Percentiles rank a stretch among this genome's conserved stretches.
These are phyloP conservation scores for Puccinia horiana DNA, from an alignment of 1,284 basidiomycete genomes.

Conservation along the genomic window DNA sequence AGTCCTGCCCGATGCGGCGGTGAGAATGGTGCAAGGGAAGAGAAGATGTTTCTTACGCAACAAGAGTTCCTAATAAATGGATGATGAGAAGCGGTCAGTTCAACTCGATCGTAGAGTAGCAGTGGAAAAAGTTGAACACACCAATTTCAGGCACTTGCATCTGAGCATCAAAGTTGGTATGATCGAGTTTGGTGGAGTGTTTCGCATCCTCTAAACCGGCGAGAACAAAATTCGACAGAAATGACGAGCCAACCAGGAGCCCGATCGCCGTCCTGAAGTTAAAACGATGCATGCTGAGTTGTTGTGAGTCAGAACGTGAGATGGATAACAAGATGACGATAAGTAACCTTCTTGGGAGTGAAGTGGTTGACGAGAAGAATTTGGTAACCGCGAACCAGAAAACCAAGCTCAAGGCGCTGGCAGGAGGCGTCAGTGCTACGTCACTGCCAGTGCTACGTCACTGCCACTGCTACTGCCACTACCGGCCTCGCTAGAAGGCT, in stretches of 20 bases:
- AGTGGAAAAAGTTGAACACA: slow-evolving; percentile 2
- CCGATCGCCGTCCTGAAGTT: not conserved
- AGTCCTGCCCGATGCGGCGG: not conserved
- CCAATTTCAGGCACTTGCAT: slow-evolving; percentile 32
- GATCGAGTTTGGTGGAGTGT: slow-evolving; percentile 44
- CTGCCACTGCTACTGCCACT: too few relatives aligned
- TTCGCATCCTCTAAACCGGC: slow-evolving; percentile 48
- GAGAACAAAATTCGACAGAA: slow-evolving; percentile 11
- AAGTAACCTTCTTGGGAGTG: not conserved
- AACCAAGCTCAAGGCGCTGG: not conserved
- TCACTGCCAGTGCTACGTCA: not conserved
- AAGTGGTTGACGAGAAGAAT: not conserved
- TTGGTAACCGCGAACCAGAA: not conserved
- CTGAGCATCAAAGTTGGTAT: slow-evolving; percentile 43
- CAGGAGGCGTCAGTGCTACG: not conserved
- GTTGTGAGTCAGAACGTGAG: not conserved
- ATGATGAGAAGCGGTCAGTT: not conserved
- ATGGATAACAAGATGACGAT: not conserved
- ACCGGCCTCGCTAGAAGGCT: not conserved
- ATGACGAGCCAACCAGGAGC: not conserved
- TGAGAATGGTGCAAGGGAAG: not conserved
- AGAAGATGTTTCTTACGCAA: slow-evolving; percentile 27
- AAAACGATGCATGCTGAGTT: not conserved
- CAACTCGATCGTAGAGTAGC: not conserved
- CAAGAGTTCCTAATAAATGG: slow-evolving; percentile 38